phyloP scores from a whole-genome alignment of 345 rosid species.

The Firmiana major region DNA sequence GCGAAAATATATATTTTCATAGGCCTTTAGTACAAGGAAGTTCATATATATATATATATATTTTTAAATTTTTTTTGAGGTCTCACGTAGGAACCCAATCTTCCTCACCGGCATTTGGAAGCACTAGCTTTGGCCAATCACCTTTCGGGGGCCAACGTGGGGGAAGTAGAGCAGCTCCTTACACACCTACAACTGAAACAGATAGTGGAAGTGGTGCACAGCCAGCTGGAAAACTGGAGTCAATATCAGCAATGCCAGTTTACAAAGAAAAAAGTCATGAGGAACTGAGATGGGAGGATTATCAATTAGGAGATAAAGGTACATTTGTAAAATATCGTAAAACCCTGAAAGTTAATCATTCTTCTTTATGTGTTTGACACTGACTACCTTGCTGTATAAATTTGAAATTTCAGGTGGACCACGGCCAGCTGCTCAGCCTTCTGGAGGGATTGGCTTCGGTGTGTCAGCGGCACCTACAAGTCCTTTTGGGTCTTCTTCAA shows the following conservation, averaged over 20 bases:
- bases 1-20: background rate
- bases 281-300: constrained; percentile 96
- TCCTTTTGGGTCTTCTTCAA: constrained; percentile 41
- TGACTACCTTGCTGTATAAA: background rate
- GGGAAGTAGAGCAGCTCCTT: constrained; percentile 77
- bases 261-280: constrained; percentile 78
- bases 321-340: constrained; percentile 1
- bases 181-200: constrained; percentile 57
- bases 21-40: background rate
- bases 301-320: constrained; percentile 98
- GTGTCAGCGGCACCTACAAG: constrained; percentile 45
- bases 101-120: constrained; percentile 67
- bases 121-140: constrained; percentile 60
- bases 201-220: constrained; percentile 46
- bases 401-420: constrained; percentile 64
- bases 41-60: no score
- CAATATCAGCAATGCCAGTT: constrained; percentile 82
- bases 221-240: constrained; percentile 70
- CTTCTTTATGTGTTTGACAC: constrained; percentile 6
- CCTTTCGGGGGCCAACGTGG: constrained; percentile 70
- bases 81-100: constrained; percentile 55
- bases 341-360: background rate
- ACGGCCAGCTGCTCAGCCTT: constrained; percentile 51
- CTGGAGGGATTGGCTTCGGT: constrained; percentile 54
- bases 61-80: constrained; percentile 11